Evolutionary conservation across 2,329 filamentous ascomycete genomes (phyloP).

Genomic region (Dothideomycetes sp.): DNA sequence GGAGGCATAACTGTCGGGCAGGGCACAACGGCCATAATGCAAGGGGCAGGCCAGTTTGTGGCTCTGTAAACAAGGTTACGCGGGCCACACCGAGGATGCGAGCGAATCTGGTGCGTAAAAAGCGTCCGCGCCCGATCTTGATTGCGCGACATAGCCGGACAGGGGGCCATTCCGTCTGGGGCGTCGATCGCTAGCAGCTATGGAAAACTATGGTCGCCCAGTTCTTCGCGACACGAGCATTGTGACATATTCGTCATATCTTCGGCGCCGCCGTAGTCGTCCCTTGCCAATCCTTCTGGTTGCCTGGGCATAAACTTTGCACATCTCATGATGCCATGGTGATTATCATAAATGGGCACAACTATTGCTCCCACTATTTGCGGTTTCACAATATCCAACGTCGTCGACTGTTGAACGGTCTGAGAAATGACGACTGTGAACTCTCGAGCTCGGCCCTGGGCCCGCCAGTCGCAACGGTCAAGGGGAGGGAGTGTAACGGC

Average conservation of each 20-base stretch:
- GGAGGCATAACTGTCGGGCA: slow-evolving; percentile 4
- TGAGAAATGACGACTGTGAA: slow-evolving; percentile 7
- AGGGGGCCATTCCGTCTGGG: not conserved
- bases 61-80: not conserved
- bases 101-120: not conserved
- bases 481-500: slow-evolving; percentile 5
- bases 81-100: not conserved
- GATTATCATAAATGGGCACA: not conserved
- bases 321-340: not conserved
- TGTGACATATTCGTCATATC: not conserved
- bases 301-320: not conserved
- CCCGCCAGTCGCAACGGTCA: slow-evolving; percentile 1
- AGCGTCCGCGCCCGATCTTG: not conserved
- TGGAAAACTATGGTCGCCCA: no score
- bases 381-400: slow-evolving; percentile 1
- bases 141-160: not conserved
- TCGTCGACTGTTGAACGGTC: slow-evolving; percentile 1
- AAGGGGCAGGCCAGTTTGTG: slow-evolving; percentile 4
- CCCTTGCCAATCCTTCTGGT: not conserved
- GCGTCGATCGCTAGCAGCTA: not conserved
- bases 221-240: not conserved
- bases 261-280: not conserved
- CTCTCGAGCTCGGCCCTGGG: slow-evolving; percentile 1
- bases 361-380: slow-evolving; percentile 3
- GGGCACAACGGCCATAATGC: slow-evolving; percentile 3